Evolutionary conservation across 164 flowering plant genomes (phyloP).

Genomic region (Tetracentron sinense): DNA sequence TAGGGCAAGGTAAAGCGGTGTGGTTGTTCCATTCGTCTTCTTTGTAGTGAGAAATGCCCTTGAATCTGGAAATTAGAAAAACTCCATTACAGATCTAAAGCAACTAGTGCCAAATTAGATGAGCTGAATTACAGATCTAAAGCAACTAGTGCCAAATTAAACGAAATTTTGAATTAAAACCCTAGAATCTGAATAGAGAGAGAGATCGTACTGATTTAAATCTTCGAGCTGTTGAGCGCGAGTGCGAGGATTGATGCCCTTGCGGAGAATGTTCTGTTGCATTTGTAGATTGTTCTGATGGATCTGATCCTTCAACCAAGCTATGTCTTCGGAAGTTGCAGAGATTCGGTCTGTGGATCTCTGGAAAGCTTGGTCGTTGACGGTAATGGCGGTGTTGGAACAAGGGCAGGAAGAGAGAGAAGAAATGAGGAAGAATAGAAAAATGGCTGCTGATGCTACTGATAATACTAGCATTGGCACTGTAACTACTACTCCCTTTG

Average conservation of each 20-base stretch:
- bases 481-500: not conserved
- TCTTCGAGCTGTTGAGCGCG: constrained; percentile 5
- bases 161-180: not conserved
- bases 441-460: not conserved
- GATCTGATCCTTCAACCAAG: constrained; percentile 7
- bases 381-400: not conserved
- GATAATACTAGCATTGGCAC: not conserved
- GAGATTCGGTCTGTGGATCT: not conserved
- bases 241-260: constrained; percentile 11
- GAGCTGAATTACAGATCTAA: not conserved
- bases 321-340: not conserved
- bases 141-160: not conserved
- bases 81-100: not conserved
- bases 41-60: constrained; percentile 50
- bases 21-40: constrained; percentile 50
- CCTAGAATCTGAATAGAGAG: not conserved
- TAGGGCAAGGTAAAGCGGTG: constrained; percentile 64
- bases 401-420: not conserved
- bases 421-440: not conserved
- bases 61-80: not conserved
- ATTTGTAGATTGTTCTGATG: not conserved
- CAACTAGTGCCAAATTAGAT: not conserved
- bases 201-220: constrained; percentile 1
- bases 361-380: not conserved
- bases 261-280: constrained; percentile 6